Base-by-base conservation (phyloP, 306 rosid genomes). In the Prunus salicina region DNA sequence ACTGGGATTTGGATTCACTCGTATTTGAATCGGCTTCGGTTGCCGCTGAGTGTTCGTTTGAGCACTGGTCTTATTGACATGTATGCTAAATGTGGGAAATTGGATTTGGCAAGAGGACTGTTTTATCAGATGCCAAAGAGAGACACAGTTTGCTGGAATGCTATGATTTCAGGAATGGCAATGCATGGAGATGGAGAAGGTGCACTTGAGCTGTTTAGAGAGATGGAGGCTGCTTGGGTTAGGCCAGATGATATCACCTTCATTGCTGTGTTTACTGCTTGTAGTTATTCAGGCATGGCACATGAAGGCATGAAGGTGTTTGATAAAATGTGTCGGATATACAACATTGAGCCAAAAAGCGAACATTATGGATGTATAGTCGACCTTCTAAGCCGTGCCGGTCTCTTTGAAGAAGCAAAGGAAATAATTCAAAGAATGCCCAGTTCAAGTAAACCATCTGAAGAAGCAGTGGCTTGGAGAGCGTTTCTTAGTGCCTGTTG, bases 401-500 rank as follows among this genome's bases (percentile, higher is more conserved):
- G 93, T 77, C 78, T 71, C 16, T 89, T 89, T 13, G 79, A 87
- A 80, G 94, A 90, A 82, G 96, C 96, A 7, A 84, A 82, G 81
- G 82, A 61, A 58, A 72, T 86, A 34, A 80, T 90, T 5, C 75
- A 80, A 64, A 83, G 89, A 76, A 67, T 82, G 6, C 53, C 71
- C 1, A 77, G 34, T 41, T 63, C 91, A 49, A 68, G 78, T 68
- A 83, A 71, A 45, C 73, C 67, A 50, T 82, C 86, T 19, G 85
- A 86, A 76, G 89, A 86, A 60, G 87, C 89, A 71, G 78, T 84
- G 70, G 91, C 93, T 80, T 90, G 96, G 98, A 86, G 95, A 64
- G 93, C 98, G 45, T 91, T 90, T 85, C 79, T 93, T 22, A 87
- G 91, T 76, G 92, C 92, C 49, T 87, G 97, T 60, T 89, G 89